Base-by-base conservation (phyloP, 176 grass and related monocot species). In the Aegilops umbellulata region DNA sequence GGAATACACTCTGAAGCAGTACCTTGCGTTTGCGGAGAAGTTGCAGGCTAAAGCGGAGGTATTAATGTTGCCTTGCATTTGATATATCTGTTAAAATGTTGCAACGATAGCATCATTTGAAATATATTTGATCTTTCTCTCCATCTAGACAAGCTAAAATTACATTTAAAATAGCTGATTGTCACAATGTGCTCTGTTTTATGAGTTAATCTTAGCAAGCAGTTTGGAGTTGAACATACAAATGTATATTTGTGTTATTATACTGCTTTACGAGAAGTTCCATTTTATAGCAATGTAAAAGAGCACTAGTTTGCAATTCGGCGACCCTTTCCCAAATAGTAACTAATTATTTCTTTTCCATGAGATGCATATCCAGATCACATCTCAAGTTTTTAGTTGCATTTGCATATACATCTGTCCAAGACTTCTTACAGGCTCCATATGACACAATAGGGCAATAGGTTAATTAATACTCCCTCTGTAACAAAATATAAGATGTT, bases 1-100 rank as follows among this genome's bases (percentile, higher is more conserved):
- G 88, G 90, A 95, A 58, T 98, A 98, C 91, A 95, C 96, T 13
- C 75, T 95, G 76, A 98, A 95, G 88, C 90, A 95, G 47, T 98
- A 91, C 86, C 89, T 98, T n/a, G 65, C 82, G 10, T 94, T 95
- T 31, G 88, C 95, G 78, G 86, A 95, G n/a, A 94, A 94, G 85
- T 69, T 98, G 67, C 95, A 94, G 64, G 74, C 61, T 34, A 95
- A 94, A 90, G 83, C 93, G 7, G 89, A 92, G 95, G 95, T 98
- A 55, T 20, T 17, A 10, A 31, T 87, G 84, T 22, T 74, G 19
- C 24, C 84, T 12, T 68, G 2, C 14, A 35, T 68, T 72, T 38
- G 42, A 81, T 8, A 73, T 13, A n/a, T 22, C 51, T 30, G 63
- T 27, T 77, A 49, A 83, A 83, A 47, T 86, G 68, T 60, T 81